Base-by-base conservation (phyloP, 2,329 filamentous ascomycete genomes). In the Aspergillus ibericus region DNA sequence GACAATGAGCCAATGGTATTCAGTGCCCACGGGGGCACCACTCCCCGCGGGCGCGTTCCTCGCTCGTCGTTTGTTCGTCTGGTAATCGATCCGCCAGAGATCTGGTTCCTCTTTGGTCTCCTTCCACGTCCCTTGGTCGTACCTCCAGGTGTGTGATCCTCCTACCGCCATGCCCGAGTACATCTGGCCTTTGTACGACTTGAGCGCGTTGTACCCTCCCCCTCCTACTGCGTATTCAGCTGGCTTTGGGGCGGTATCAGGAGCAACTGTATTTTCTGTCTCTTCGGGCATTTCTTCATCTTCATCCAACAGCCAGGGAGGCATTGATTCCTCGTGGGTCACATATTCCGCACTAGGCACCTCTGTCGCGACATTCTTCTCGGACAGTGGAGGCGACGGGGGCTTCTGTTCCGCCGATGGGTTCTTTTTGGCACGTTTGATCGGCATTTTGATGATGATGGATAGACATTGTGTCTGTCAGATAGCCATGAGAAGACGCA, bases 101-200 rank as follows among this genome's bases (percentile, higher is more conserved):
- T 75, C 71, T 1, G 72, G 73, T 48, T 74, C 72, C 29, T 68
- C 63, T 47, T 73, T 75, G 4, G 72, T 75, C 53, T 75, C 72
- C 42, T 71, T 71, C 72, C 71, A 75, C 10, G 64, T 55, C 0
- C 72, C 72, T n/a, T 64, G 64, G 20, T 74, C 70, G 48, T 76
- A 76, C 44, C 68, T 73, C 73, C 73, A 76, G 25, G 66, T 73
- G 55, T 75, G 72, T 0, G 73, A 74, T 8, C 71, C 72, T 9
- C 74, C 72, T 34, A 76, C 68, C 1, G 72, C 69, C 66, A 75
- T 77, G 4, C 70, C 73, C 9, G 75, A 72, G 56, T 74, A 75
- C 22, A 70, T 63, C 42, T 72, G 69, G 12, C 74, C 72, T n/a
- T 70, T 66, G 63, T 70, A 68, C 1, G 65, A 63, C 54, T 75